Base-by-base conservation (phyloP, 2,329 filamentous ascomycete species). In the Calonectria honghensis region DNA sequence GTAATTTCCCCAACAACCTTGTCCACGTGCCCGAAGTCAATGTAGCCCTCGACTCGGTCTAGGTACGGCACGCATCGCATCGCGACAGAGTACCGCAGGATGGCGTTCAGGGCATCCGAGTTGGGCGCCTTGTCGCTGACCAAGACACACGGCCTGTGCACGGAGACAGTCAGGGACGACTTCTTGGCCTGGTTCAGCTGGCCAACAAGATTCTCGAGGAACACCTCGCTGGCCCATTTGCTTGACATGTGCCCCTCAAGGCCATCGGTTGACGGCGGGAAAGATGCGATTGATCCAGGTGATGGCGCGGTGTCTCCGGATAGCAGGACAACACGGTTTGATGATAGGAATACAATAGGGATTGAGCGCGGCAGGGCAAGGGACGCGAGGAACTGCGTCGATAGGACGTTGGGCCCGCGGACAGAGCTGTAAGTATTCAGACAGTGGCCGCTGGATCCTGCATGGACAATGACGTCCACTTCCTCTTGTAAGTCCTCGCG, bases 151-250 rank as follows among this genome's bases (percentile, higher is more conserved):
- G 77, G 81, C 16, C 83, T 79, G 67, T 84, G 81, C 7, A 85
- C 79, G 7, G 67, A 66, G 5, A 83, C 79, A 0, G 79, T 54
- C 54, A 68, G 16, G 5, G 80, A 9, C 82, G 54, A 11, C 74
- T 45, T n/a, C 10, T 64, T 59, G 35, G 29, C 31, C 10, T 54
- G 50, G 9, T 76, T n/a, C 75, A 72, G 2, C 64, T 45, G 24
- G 48, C 70, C 18, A 52, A 64, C 70, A 1, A 77, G 72, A 3
- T 80, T 81, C 71, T 84, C 81, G 2, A 85, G 77, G 52, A 81
- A 79, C 5, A 73, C 65, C 68, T 86, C 84, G 48, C 79, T 79
- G 1, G 78, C 83, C 84, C 84, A 85, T 69, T 85, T 84, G 1
- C 80, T 78, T 0, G 82, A 78, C 3, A 79, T 73, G 71, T 84